Conservation (phyloP, 139 green algal genomes). For the Tetraselmis striata region DNA sequence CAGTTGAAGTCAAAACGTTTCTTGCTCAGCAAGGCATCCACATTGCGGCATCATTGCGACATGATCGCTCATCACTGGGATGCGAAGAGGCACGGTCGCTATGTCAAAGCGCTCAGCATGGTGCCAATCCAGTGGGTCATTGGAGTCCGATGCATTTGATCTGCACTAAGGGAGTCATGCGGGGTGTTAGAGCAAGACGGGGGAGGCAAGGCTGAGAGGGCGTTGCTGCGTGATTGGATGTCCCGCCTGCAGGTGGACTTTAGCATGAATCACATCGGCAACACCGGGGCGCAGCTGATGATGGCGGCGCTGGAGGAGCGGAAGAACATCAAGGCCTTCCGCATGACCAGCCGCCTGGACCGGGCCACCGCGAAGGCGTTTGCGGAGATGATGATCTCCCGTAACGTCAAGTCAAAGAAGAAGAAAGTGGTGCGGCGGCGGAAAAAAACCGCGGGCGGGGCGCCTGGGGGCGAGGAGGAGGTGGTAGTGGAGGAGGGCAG, state of each 20-base stretch:
- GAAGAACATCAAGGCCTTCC: background rate
- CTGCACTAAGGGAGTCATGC: no score
- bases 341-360: background rate
- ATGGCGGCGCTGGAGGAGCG: background rate
- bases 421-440: background rate
- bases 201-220: no score
- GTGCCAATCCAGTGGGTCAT: no score
- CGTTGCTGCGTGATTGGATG: no score
- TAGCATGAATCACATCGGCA: background rate
- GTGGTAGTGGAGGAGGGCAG: background rate
- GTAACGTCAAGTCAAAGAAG: background rate
- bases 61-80: no score
- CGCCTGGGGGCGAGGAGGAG: background rate
- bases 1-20: no score
- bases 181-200: no score
- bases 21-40: no score
- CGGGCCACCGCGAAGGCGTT: background rate
- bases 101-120: no score
- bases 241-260: background rate
- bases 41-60: no score
- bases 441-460: background rate
- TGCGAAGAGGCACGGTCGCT: no score
- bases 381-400: background rate
- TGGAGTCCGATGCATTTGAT: no score
- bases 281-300: background rate